Conservation (phyloP, 2,329 filamentous ascomycete genomes). For the Byssothecium circinans region DNA sequence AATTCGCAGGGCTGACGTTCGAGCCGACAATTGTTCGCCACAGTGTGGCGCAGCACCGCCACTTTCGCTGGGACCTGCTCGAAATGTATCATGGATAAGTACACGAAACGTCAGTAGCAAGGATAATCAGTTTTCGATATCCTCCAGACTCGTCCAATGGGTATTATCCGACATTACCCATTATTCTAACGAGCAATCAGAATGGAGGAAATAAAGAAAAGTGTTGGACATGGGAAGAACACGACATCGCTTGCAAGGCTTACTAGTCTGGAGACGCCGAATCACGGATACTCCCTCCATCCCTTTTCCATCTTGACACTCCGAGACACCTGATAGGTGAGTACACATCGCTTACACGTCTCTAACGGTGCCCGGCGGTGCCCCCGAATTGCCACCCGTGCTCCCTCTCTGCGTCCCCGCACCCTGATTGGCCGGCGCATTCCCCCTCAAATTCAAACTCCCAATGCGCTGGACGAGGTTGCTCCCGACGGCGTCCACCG, state of each 20-base stretch:
- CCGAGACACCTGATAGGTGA: not conserved
- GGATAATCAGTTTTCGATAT: not conserved
- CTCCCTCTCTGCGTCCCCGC: slow-evolving; percentile 15
- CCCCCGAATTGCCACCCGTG: slow-evolving; percentile 24
- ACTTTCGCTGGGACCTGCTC: not conserved
- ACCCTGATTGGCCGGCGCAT: slow-evolving; percentile 23
- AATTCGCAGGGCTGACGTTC: no score
- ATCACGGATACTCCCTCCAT: not conserved
- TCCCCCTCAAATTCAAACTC: slow-evolving; percentile 69
- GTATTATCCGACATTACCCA: not conserved
- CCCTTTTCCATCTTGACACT: not conserved
- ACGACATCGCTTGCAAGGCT: not conserved
- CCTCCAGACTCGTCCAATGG: slow-evolving; percentile 10
- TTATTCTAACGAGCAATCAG: slow-evolving; percentile 1
- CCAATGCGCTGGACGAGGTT: slow-evolving; percentile 87
- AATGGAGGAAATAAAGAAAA: slow-evolving; percentile 13
- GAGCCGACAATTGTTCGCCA: no score
- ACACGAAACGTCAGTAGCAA: not conserved
- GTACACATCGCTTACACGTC: slow-evolving; percentile 32
- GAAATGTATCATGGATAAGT: no score
- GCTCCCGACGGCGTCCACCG: slow-evolving; percentile 89
- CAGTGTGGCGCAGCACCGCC: slow-evolving; percentile 4
- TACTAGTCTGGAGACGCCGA: not conserved
- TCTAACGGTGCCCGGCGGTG: slow-evolving; percentile 30
- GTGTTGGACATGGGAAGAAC: slow-evolving; percentile 9